Percentiles rank a stretch among this genome's conserved stretches.
These are phyloP conservation scores for Fonsecaea nubica DNA, from an alignment of 2,329 filamentous ascomycete species.

Conservation along the genomic window DNA sequence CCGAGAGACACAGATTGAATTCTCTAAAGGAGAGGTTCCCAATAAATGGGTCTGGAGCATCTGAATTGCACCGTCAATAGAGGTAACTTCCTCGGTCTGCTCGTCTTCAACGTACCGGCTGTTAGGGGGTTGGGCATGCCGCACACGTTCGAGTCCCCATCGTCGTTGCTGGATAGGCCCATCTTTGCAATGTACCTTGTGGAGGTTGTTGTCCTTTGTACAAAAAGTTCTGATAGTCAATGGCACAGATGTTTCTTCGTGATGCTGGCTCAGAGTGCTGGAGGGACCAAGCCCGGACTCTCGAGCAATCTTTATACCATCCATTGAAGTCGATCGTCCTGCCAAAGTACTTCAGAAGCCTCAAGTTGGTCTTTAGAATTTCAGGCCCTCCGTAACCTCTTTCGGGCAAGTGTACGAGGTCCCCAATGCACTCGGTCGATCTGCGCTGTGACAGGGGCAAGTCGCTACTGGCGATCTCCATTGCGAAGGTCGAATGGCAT, in stretches of 20 bases:
- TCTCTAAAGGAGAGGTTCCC: slow-evolving; percentile 43
- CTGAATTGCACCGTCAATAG: slow-evolving; percentile 3
- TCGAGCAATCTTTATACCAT: neutral
- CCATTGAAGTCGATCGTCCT: slow-evolving; percentile 2
- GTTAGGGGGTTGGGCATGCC: slow-evolving; percentile 11
- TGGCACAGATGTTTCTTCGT: neutral
- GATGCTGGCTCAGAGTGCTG: neutral
- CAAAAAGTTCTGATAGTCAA: neutral
- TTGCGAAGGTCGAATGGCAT: neutral
- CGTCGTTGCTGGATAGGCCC: slow-evolving; percentile 9
- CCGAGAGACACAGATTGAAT: slow-evolving; percentile 50
- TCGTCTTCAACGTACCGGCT: slow-evolving; percentile 11
- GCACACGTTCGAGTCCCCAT: slow-evolving; percentile 5
- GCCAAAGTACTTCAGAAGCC: neutral
- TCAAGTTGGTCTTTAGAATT: neutral
- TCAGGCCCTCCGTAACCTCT: neutral
- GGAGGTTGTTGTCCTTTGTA: neutral
- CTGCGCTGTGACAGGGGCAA: neutral
- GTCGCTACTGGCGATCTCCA: neutral
- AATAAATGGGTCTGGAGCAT: slow-evolving; percentile 32
- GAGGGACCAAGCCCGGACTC: neutral
- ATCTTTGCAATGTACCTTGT: slow-evolving; percentile 1
- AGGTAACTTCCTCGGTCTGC: neutral
- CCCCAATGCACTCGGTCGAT: neutral
- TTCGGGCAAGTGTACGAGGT: neutral